Base-by-base conservation (phyloP, 768 basidiomycete genomes). In the Zangia roseola region DNA sequence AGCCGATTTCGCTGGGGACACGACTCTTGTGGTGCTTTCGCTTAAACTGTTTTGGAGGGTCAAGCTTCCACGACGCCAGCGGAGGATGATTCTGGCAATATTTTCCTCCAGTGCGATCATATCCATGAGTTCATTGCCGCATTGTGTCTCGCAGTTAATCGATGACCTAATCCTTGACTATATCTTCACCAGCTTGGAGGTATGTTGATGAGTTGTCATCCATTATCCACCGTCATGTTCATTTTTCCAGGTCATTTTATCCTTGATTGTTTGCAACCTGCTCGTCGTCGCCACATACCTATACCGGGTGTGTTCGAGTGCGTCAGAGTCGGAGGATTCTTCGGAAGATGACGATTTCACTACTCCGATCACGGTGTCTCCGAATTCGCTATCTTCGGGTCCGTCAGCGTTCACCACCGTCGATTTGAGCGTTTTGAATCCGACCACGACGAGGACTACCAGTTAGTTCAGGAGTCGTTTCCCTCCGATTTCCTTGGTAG, bases 1-100 rank as follows among this genome's bases (percentile, higher is more conserved):
- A 49, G 43, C 28, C 7, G 35, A 47, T 47, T 21, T 26, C 13
- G 24, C 23, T 23, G 39, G 49, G 4, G 52, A 61, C 4, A 12
- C 43, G 2, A 48, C 24, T 10, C 37, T 54, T 26, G 38, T 52
- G 13, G 19, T 21, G 16, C 23, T 61, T 38, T 51, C 47, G 31
- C 37, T 55, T 9, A 35, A 24, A 20, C 35, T 46, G 33, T 42
- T 56, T 41, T 56, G 60, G 57, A 41, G 49, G 12, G 23, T 63
- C 49, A 56, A 40, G 13, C 50, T 51, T 47, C 50, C 41, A 28
- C 23, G 20, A 40, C 49, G 49, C 33, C 52, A 50, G 28, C 50
- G 50, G n/a, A 42, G 48, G 28, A 56, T 57, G 52, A 52, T 63
- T 25, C 40, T 46, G 9, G 44, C 19, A 9, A 35, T 49, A 44